Percentiles rank a stretch among this genome's conserved stretches.
Evolutionary conservation across 2,329 filamentous ascomycete genomes (phyloP).

Genomic region (Bretziella fagacearum): DNA sequence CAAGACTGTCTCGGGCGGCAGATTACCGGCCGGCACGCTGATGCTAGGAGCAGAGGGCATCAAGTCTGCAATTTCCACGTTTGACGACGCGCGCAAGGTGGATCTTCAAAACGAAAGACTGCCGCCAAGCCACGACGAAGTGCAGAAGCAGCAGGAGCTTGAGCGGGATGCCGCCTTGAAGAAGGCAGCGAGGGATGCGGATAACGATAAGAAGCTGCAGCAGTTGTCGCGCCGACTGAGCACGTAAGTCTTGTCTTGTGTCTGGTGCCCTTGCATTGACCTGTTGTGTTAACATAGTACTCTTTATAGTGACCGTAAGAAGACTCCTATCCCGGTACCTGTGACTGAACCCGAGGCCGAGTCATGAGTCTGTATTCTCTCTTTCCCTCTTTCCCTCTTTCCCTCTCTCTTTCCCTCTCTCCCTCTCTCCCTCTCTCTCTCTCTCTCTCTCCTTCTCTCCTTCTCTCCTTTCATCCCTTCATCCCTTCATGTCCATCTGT

Average conservation of each 20-base stretch:
- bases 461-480: neutral
- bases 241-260: slow-evolving; percentile 55
- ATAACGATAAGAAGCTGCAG: slow-evolving; percentile 78
- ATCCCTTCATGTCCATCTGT: neutral
- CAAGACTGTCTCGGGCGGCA: slow-evolving; percentile 87
- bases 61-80: slow-evolving; percentile 93
- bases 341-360: slow-evolving; percentile 4
- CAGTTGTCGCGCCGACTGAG: slow-evolving; percentile 80
- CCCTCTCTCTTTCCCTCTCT: no score
- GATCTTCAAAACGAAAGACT: slow-evolving; percentile 92
- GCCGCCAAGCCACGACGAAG: slow-evolving; percentile 84
- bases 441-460: neutral
- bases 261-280: neutral
- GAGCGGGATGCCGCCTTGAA: slow-evolving; percentile 70
- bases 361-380: neutral
- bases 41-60: slow-evolving; percentile 98
- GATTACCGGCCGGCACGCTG: slow-evolving; percentile 82
- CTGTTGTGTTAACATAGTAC: neutral
- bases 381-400: neutral
- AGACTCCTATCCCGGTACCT: slow-evolving; percentile 4
- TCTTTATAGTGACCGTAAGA: slow-evolving; percentile 11
- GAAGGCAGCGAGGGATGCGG: slow-evolving; percentile 71
- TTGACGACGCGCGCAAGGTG: slow-evolving; percentile 93
- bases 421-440: no score
- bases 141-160: slow-evolving; percentile 64